A percentile compares a stretch with the other conserved stretches of the same genome.
phyloP scores from a whole-genome alignment of 2,329 filamentous ascomycete species.

The Penicillium glabrum region DNA sequence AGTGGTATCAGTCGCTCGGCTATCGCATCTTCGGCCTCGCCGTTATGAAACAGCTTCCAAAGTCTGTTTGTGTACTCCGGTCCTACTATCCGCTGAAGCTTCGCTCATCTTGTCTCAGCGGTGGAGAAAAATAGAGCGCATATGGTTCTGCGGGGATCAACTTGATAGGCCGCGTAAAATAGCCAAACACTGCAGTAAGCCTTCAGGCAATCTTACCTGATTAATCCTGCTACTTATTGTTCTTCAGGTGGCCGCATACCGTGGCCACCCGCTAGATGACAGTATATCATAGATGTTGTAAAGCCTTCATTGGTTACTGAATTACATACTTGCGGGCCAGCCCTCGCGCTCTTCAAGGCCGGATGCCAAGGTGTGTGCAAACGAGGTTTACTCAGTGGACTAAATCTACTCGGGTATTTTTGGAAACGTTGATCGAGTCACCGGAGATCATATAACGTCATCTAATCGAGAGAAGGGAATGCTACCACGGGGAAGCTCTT shows the following conservation, averaged over 20 bases:
- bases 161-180: background rate
- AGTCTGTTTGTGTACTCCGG: too few species aligned
- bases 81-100: too few species aligned
- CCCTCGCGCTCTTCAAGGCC: background rate
- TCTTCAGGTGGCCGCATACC: background rate
- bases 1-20: too few species aligned
- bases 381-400: background rate
- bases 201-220: background rate
- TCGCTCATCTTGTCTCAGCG: too few species aligned
- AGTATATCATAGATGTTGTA: background rate
- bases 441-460: background rate
- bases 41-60: too few species aligned
- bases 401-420: background rate
- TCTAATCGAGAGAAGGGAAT: background rate
- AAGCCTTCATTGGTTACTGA: background rate
- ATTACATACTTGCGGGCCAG: background rate
- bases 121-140: too few species aligned
- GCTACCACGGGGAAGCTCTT: background rate
- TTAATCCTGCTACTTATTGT: background rate
- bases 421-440: background rate
- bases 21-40: too few species aligned
- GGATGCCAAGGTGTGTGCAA: background rate
- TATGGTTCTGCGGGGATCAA: too few species aligned
- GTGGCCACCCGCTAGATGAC: background rate
- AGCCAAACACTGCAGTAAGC: background rate